A percentile compares a stretch with the other conserved stretches of the same genome.
These are phyloP conservation scores for Kitagawia praeruptora DNA, from an alignment of 129 eudicot genomes.

Conservation along the genomic window DNA sequence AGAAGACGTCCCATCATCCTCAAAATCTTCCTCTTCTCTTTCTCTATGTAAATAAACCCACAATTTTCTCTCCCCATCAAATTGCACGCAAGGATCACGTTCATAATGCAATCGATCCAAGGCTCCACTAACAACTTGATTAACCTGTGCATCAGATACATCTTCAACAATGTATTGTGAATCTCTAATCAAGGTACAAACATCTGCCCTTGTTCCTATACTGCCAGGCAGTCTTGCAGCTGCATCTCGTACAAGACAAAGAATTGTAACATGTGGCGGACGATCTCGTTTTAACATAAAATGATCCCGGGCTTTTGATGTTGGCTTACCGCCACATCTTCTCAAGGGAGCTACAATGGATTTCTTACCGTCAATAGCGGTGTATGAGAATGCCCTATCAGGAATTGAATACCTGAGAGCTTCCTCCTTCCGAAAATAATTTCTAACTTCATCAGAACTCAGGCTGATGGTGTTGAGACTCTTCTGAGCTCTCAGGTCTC, in stretches of 20 bases:
- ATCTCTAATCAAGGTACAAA: conserved; percentile 85
- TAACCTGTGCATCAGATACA: conserved; percentile 83
- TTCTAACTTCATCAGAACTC: conserved; percentile 84
- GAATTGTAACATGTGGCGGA: conserved; percentile 95
- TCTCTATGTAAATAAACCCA: conserved; percentile 97
- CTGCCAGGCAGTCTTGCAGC: conserved; percentile 96
- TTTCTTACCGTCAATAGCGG: conserved; percentile 87
- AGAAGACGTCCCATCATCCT: conserved; percentile 97
- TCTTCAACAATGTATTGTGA: conserved; percentile 71
- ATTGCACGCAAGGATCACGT: conserved; percentile 94
- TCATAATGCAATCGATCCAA: conserved; percentile 95
- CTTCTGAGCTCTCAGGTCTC: conserved; percentile 91
- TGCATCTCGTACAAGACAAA: conserved; percentile 92
- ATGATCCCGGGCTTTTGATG: conserved; percentile 96
- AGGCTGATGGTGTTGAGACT: conserved; percentile 52
- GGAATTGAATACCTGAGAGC: conserved; percentile 75
- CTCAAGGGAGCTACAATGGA: conserved; percentile 90
- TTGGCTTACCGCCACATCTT: conserved; percentile 98
- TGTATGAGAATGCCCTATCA: conserved; percentile 83
- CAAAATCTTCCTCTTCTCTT: conserved; percentile 95
- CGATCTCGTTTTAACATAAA: conserved; percentile 88
- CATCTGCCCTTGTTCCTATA: conserved; percentile 96
- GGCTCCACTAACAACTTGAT: conserved; percentile 96
- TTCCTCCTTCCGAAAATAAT: conserved; percentile 84
- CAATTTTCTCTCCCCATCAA: conserved; percentile 78